Percentiles rank a stretch among this genome's conserved stretches.
These are phyloP conservation scores for Anthoceros angustus DNA, from an alignment of 225 moss, liverwort and hornwort species.

Conservation along the genomic window DNA sequence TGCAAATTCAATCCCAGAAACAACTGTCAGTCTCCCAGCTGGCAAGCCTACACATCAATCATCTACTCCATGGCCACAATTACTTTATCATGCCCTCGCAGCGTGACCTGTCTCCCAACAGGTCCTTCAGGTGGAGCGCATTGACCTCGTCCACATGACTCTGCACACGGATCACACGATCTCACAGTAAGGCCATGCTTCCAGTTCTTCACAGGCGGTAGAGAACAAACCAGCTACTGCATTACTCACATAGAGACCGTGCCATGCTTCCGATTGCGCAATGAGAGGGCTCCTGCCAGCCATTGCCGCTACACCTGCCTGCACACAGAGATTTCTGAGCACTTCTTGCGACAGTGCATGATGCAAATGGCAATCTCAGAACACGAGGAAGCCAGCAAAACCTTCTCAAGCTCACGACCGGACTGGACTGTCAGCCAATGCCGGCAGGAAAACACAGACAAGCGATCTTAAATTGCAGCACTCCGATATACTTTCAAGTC, in stretches of 20 bases:
- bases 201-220: neutral
- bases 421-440: too few species aligned
- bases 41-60: too few species aligned
- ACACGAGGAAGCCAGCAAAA: neutral
- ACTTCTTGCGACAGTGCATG: neutral
- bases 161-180: neutral
- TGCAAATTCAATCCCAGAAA: constrained; percentile 16
- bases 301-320: neutral
- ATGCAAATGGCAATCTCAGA: neutral
- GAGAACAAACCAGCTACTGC: neutral
- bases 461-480: too few species aligned
- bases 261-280: neutral
- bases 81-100: neutral
- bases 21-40: neutral
- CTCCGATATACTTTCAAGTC: too few species aligned
- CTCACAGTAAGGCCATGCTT: neutral
- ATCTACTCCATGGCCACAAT: neutral
- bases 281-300: neutral
- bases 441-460: too few species aligned
- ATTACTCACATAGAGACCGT: neutral
- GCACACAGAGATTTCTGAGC: neutral
- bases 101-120: neutral
- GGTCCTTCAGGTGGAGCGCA: neutral
- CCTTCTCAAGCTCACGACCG: too few species aligned
- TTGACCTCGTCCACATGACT: neutral